A percentile compares a stretch with the other conserved stretches of the same genome.
Conservation (phyloP, 495 filamentous ascomycete species). For the Penicillium angulare region DNA sequence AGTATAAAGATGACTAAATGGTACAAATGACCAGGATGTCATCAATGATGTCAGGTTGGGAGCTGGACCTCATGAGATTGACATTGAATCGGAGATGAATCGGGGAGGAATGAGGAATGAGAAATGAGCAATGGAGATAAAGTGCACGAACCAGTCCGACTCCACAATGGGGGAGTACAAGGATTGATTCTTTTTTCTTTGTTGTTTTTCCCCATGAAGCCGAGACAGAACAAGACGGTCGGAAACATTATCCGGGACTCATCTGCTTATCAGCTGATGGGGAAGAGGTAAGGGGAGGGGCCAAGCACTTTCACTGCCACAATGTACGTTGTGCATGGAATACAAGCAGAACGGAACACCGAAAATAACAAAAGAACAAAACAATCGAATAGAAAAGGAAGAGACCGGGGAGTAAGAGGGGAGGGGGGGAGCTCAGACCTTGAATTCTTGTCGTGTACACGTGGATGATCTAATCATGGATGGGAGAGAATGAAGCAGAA, state of each 20-base stretch:
- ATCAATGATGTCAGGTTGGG: constrained; percentile 20
- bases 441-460: constrained; percentile 1
- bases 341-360: too few relatives aligned
- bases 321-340: too few relatives aligned
- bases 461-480: constrained; percentile 21
- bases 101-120: not conserved
- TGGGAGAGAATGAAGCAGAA: constrained; percentile 4
- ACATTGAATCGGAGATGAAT: too few relatives aligned
- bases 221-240: not conserved
- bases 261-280: not conserved
- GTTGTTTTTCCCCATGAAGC: not conserved
- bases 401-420: not conserved
- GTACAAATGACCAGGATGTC: not conserved
- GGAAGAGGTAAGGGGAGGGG: not conserved
- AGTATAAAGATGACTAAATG: constrained; percentile 1
- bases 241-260: not conserved
- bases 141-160: too few relatives aligned
- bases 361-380: too few relatives aligned
- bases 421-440: constrained; percentile 14
- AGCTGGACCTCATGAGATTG: too few relatives aligned
- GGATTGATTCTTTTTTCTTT: not conserved
- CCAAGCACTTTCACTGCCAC: too few relatives aligned
- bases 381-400: not conserved
- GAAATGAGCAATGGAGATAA: not conserved
- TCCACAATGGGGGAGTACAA: too few relatives aligned